These are phyloP conservation scores for Amoebophrya sp. DNA, from an alignment of 169 alveolate genomes.

Conservation along the genomic window DNA sequence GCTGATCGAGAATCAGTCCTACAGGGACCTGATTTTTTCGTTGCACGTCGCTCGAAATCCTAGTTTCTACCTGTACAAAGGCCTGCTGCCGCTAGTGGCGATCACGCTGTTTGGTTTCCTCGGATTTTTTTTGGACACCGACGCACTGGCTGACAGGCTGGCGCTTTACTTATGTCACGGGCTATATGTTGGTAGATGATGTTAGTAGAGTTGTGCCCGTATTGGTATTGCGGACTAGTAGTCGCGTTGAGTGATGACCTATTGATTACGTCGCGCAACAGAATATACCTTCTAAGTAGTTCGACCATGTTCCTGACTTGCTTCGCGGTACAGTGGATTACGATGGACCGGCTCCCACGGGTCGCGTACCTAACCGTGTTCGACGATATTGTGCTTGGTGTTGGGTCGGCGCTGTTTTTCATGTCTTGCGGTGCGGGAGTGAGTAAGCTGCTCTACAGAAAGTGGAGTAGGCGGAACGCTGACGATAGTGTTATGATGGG, in stretches of 20 bases:
- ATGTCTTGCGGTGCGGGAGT: background rate
- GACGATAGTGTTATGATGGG: background rate
- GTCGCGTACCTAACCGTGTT: background rate
- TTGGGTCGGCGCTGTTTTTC: background rate
- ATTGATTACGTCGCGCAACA: no score
- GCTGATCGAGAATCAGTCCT: background rate
- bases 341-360: conserved; percentile 8
- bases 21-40: background rate
- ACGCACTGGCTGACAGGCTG: conserved; percentile 6
- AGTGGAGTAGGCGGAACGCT: background rate
- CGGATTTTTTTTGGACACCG: background rate
- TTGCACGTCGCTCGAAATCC: background rate
- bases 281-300: no score
- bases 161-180: no score
- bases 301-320: background rate
- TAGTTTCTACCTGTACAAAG: conserved; percentile 9
- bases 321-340: conserved; percentile 11
- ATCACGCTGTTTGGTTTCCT: background rate
- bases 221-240: no score
- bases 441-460: background rate
- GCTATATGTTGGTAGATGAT: no score
- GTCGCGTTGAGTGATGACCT: no score
- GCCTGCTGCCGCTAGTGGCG: background rate
- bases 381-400: background rate
- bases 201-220: no score